Evolutionary conservation across 768 basidiomycete genomes (phyloP).

Genomic region (Amanita muscaria): DNA sequence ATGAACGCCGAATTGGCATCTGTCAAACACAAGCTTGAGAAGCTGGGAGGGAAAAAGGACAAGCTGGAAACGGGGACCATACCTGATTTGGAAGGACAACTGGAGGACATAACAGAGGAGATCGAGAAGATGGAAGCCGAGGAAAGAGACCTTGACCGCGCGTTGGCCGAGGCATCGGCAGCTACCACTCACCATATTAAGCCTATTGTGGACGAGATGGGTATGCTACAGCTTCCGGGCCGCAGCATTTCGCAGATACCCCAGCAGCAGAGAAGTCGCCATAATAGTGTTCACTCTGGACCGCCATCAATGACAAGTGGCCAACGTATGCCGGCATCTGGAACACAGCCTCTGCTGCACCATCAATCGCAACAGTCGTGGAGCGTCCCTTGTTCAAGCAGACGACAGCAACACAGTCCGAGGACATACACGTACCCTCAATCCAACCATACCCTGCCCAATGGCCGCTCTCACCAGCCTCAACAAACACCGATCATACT

Average conservation of each 20-base stretch:
- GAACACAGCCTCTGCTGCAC: background rate
- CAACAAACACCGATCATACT: conserved; percentile 2
- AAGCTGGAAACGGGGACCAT: conserved; percentile 52
- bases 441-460: background rate
- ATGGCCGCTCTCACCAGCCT: background rate
- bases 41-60: conserved; percentile 53
- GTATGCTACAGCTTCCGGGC: conserved; percentile 1
- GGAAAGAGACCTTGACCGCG: conserved; percentile 20
- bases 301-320: background rate
- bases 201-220: conserved; percentile 6
- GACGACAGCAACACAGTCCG: background rate
- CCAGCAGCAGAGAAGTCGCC: background rate
- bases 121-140: conserved; percentile 38
- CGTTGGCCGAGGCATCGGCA: background rate
- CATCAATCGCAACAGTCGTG: conserved; percentile 1
- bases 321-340: background rate
- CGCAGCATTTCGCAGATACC: background rate
- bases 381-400: background rate
- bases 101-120: conserved; percentile 51
- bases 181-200: conserved; percentile 6
- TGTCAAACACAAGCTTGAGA: conserved; percentile 57
- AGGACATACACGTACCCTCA: conserved; percentile 3
- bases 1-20: conserved; percentile 50
- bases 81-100: conserved; percentile 59
- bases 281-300: conserved; percentile 4